These are phyloP conservation scores for Xylaria sp. DNA, from an alignment of 2,329 filamentous ascomycete species.

Conservation along the genomic window DNA sequence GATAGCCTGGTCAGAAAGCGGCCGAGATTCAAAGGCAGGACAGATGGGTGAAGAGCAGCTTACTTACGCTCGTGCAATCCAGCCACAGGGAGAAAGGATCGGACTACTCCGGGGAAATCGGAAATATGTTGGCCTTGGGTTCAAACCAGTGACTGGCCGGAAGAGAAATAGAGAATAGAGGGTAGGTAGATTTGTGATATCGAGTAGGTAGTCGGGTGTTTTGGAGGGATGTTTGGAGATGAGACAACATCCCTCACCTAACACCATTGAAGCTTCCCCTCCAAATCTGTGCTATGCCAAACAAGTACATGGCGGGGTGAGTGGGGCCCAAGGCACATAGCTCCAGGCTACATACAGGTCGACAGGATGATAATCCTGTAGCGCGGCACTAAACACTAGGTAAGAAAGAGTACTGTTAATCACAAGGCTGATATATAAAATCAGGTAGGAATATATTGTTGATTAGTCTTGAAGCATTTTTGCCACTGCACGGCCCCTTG, in stretches of 20 bases:
- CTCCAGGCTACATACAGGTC: no score
- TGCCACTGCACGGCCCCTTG: no score
- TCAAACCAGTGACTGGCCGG: neutral
- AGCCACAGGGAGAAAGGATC: neutral
- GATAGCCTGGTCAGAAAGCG: neutral
- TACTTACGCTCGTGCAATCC: neutral
- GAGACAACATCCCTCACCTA: neutral
- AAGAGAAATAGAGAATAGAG: neutral
- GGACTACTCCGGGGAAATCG: neutral
- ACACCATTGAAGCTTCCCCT: slow-evolving; percentile 3
- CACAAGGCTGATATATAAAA: no score
- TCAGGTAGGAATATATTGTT: no score
- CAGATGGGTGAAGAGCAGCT: neutral
- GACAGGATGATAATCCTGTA: no score
- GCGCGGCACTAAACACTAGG: no score
- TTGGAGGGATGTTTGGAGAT: neutral
- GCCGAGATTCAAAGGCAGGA: neutral
- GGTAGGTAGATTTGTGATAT: neutral
- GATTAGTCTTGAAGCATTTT: no score
- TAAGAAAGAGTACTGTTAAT: no score
- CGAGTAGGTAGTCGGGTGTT: neutral
- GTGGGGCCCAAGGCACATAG: neutral
- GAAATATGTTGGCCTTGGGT: neutral
- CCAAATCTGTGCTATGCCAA: neutral
- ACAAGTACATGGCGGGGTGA: neutral